Conservation (phyloP, 306 rosid species). For the Lathyrus tuberosus region DNA sequence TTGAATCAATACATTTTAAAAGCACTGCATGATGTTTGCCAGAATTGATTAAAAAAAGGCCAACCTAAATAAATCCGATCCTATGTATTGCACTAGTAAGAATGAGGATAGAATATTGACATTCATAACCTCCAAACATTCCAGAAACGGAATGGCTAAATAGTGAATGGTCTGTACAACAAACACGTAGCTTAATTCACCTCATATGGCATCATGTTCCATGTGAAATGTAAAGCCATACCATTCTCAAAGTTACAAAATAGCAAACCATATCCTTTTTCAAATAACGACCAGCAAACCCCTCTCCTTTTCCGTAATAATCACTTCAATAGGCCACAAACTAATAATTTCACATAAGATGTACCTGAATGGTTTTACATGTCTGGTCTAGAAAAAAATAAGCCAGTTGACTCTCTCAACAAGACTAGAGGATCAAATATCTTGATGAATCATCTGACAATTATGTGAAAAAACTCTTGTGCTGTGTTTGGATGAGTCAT, state of each 20-base stretch:
- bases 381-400: background rate
- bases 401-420: background rate
- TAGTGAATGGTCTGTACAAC: background rate
- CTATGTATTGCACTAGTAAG: background rate
- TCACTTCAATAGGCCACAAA: background rate
- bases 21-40: background rate
- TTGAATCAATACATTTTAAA: conserved; percentile 4
- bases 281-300: background rate
- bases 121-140: background rate
- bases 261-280: background rate
- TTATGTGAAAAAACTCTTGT: background rate
- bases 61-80: background rate
- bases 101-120: background rate
- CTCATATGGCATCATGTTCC: background rate
- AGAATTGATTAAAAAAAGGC: background rate
- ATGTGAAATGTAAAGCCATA: background rate
- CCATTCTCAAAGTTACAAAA: background rate
- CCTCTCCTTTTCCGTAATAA: background rate
- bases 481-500: background rate
- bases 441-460: background rate
- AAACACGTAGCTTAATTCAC: background rate
- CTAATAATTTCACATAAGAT: background rate
- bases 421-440: conserved; percentile 1
- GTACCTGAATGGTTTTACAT: background rate
- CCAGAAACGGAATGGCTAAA: background rate